Base-by-base conservation (phyloP, 2,329 filamentous ascomycete species). In the Periconia sp. region DNA sequence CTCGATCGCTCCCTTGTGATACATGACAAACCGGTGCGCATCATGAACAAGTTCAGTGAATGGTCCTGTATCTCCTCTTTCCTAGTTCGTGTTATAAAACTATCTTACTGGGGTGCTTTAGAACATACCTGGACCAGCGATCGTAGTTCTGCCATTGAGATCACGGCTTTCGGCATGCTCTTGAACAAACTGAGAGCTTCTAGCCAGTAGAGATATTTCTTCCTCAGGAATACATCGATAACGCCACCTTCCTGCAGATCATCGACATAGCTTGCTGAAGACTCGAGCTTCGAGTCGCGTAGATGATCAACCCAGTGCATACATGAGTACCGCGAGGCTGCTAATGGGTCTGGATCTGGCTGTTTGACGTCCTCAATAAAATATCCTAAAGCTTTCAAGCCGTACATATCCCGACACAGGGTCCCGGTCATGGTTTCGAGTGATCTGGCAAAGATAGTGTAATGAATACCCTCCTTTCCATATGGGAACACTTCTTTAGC, bases 261-360 rank as follows among this genome's bases (percentile, higher is more conserved):
- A 8, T 14, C 27, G 13, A 6, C 17, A n/a, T 44, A 37, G 35
- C 44, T 37, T 18, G 48, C 44, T 5, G 5, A 14, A 45, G 33
- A 15, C 40, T n/a, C 40, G 30, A 40, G 13, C 6, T 31, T 52
- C 31, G 17, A 56, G 33, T 58, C 60, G 49, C 49, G 62, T 19
- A 73, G 53, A 55, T 74, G 69, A 42, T 66, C 58, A 33, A 64
- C 53, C 72, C 71, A 74, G 52, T 66, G 68, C 41, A 72, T 49
- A 50, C 66, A 72, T 6, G 67, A 63, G 42, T 59, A 61, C 7
- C 54, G 58, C 35, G 66, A 41, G 10, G 61, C 17, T 2, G 61
- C 57, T 45, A 71, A 49, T 47, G 59, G 57, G 59, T 69, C 57
- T 47, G 60, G 52, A 52, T 57, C 17, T 49, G 64, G 51, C 56